phyloP scores from a whole-genome alignment of 1,284 basidiomycete species.

The Farysia itapuensis region DNA sequence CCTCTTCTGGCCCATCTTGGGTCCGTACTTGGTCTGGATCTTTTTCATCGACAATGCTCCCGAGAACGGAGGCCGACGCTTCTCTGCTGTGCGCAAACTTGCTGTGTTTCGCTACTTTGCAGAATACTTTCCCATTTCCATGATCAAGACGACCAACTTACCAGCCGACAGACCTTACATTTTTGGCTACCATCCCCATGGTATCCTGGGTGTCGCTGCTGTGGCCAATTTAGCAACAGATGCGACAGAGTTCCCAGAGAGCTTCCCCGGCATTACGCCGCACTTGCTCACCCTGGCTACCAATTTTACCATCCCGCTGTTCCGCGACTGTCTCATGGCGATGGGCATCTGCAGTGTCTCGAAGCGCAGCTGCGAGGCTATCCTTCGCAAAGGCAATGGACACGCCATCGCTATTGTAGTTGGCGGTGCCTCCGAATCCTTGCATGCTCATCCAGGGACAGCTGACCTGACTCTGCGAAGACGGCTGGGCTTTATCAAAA shows the following conservation, averaged over 20 bases:
- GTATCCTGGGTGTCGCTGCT: constrained; percentile 68
- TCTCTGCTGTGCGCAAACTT: constrained; percentile 73
- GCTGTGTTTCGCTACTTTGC: constrained; percentile 80
- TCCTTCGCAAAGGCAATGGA: constrained; percentile 66
- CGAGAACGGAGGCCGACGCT: constrained; percentile 74
- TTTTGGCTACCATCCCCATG: constrained; percentile 67
- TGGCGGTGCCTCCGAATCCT: constrained; percentile 90
- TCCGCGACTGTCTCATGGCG: constrained; percentile 76
- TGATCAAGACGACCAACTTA: constrained; percentile 67
- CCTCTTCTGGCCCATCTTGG: constrained; percentile 79
- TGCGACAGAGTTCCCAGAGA: constrained; percentile 85
- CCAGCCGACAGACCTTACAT: constrained; percentile 88
- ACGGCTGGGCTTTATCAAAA: constrained; percentile 84
- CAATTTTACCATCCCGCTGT: constrained; percentile 91
- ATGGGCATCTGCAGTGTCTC: constrained; percentile 90
- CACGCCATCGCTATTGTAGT: constrained; percentile 89
- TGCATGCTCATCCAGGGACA: constrained; percentile 90
- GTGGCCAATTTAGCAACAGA: constrained; percentile 92
- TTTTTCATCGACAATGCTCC: constrained; percentile 72
- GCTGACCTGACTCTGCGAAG: constrained; percentile 83
- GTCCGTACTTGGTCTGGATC: constrained; percentile 82
- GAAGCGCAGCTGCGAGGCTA: constrained; percentile 84
- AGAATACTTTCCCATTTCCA: constrained; percentile 80
- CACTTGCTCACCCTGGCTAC: constrained; percentile 82
- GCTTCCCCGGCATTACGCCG: constrained; percentile 87